These are phyloP conservation scores for Talaromyces sp. DNA, from an alignment of 2,329 filamentous ascomycete species.

Conservation along the genomic window DNA sequence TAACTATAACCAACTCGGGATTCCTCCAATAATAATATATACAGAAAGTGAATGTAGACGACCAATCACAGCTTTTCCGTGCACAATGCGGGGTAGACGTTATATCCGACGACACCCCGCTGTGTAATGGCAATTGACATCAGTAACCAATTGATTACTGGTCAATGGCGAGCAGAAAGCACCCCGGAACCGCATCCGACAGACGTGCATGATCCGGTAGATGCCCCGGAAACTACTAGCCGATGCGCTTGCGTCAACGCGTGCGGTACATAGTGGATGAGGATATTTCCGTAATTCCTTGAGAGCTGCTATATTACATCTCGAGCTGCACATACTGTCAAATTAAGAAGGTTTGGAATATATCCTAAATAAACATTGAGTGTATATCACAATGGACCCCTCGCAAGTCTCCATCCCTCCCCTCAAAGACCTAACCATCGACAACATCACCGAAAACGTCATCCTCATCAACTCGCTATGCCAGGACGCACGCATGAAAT, in stretches of 20 bases:
- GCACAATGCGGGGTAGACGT: background rate
- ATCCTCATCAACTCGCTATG: conserved; percentile 69
- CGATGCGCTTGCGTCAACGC: too few relatives aligned
- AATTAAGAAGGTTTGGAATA: too few relatives aligned
- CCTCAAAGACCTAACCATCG: conserved; percentile 66
- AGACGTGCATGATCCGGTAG: background rate
- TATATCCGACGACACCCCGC: background rate
- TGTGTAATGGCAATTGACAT: background rate
- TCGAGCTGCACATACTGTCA: background rate
- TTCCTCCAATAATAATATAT: background rate
- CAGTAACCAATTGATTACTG: too few relatives aligned
- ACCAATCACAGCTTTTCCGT: background rate
- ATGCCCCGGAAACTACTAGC: background rate
- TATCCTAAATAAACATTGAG: background rate
- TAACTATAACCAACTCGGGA: too few relatives aligned
- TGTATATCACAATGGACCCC: conserved; percentile 31
- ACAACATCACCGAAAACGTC: conserved; percentile 75
- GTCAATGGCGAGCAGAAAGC: background rate
- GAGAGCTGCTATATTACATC: background rate
- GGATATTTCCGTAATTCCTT: background rate
- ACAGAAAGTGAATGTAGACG: background rate
- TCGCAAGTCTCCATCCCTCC: conserved; percentile 36
- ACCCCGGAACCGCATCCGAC: background rate
- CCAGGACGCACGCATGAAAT: conserved; percentile 59
- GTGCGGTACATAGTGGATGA: too few relatives aligned